Evolutionary conservation across 2,329 filamentous ascomycete genomes (phyloP), one percentile per base, ranked within the genome.

Genomic region (Plenodomus tracheiphilus): DNA sequence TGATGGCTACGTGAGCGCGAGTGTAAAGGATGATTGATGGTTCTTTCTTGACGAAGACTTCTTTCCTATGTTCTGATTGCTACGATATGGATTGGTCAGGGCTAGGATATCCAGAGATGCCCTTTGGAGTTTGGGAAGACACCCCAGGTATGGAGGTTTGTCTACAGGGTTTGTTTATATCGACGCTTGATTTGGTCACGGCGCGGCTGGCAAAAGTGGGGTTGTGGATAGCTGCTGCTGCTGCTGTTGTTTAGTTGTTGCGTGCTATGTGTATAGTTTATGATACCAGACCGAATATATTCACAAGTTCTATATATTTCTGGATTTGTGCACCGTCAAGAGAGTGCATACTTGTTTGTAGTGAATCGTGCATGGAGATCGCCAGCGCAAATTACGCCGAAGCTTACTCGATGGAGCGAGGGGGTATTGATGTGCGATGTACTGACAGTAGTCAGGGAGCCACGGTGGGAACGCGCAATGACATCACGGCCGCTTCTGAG

Each of bases 1-100:
- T 32, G 66, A 66, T 43, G 66, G 64, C 4, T 68, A 69, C 38
- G 62, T 53, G 16, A 66, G 63, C 51, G 56, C 62, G 10, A 66
- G 63, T 20, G 61, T 64, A 8, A 60, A 68, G 35, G 65, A 64
- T 17, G 61, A 65, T 25, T 55, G 41, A 18, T 37, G 13, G 18
- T 18, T 20, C 18, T 37, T 37, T 37, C n/a, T n/a, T n/a, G n/a
- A n/a, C n/a, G n/a, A n/a, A n/a, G n/a, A n/a, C n/a, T n/a, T n/a
- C n/a, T 8, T 19, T 37, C 35, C 18, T 37, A 11, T 32, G 28
- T 32, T 32, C 15, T 15, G 28, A 10, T 5, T 25, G 22, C 22
- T 25, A 25, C 5, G 22, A 25, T 15, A 10, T 7, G 8, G 6
- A 32, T 32, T 32, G 28, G 28, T 32, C 28, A 32, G 28, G 28